Evolutionary conservation across 2,329 filamentous ascomycete genomes (phyloP).

Genomic region (Neophaeococcomyces mojaviensis): DNA sequence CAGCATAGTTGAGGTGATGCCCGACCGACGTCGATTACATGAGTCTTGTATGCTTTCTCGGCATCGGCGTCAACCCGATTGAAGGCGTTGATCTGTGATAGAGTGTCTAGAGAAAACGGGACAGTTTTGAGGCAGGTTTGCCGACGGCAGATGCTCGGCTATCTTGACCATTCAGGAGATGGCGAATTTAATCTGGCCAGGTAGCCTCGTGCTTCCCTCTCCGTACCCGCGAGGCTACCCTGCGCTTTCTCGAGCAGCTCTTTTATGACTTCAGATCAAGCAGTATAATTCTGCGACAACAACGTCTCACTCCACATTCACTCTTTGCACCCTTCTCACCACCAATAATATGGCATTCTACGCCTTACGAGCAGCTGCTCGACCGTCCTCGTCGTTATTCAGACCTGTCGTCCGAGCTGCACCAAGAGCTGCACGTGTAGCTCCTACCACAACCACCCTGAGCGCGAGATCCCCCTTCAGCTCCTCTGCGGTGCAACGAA

Average conservation of each 20-base stretch:
- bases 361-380: conserved; percentile 10
- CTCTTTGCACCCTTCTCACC: not conserved
- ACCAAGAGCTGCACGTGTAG: conserved; percentile 21
- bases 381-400: conserved; percentile 17
- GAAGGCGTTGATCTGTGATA: no score
- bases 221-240: conserved; percentile 39
- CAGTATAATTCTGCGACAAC: not conserved
- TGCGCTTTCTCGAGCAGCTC: not conserved
- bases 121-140: not conserved
- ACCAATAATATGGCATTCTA: conserved; percentile 1
- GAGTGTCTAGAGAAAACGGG: not conserved
- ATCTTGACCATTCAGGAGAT: conserved; percentile 2
- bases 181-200: not conserved
- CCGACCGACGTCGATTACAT: no score
- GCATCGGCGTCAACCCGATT: no score
- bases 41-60: no score
- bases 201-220: not conserved
- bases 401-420: conserved; percentile 19
- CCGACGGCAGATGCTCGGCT: not conserved
- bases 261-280: conserved; percentile 7
- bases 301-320: not conserved
- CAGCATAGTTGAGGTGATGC: not conserved
- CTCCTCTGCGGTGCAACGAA: conserved; percentile 49
- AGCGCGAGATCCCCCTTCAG: conserved; percentile 29
- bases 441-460: conserved; percentile 14